phyloP scores from a whole-genome alignment of 2,329 filamentous ascomycete genomes.

The Hymenoscyphus scutula region DNA sequence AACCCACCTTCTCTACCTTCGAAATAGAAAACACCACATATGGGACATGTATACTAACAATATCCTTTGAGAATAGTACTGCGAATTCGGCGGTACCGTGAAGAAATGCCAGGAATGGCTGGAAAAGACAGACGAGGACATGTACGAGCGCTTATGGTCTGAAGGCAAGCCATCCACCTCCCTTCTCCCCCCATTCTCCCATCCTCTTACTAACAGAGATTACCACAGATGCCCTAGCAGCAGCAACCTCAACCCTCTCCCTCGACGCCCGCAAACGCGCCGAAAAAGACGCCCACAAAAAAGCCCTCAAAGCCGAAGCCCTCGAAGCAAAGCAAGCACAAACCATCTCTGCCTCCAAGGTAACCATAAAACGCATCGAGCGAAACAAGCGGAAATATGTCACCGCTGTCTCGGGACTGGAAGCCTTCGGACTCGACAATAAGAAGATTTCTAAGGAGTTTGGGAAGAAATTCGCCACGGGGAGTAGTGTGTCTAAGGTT shows the following conservation, averaged over 20 bases:
- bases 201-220: not conserved
- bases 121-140: constrained; percentile 64
- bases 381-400: constrained; percentile 98
- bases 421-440: constrained; percentile 85
- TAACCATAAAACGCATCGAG: constrained; percentile 95
- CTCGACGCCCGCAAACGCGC: constrained; percentile 91
- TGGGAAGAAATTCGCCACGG: constrained; percentile 98
- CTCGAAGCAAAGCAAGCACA: constrained; percentile 77
- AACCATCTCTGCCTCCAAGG: constrained; percentile 74
- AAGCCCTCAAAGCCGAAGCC: constrained; percentile 89
- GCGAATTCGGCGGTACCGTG: constrained; percentile 93
- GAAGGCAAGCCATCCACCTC: constrained; percentile 56
- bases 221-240: constrained; percentile 69
- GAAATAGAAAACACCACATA: not conserved
- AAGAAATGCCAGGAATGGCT: constrained; percentile 99
- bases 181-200: not conserved
- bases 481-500: constrained; percentile 86
- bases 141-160: constrained; percentile 83
- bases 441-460: constrained; percentile 97
- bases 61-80: constrained; percentile 66
- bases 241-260: constrained; percentile 80
- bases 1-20: not conserved
- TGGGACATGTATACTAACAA: constrained; percentile 19
- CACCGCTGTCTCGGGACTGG: constrained; percentile 85
- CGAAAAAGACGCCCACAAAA: constrained; percentile 94